Base-by-base conservation (phyloP, 73 alveolate genomes). In the Tetrahymena borealis region DNA sequence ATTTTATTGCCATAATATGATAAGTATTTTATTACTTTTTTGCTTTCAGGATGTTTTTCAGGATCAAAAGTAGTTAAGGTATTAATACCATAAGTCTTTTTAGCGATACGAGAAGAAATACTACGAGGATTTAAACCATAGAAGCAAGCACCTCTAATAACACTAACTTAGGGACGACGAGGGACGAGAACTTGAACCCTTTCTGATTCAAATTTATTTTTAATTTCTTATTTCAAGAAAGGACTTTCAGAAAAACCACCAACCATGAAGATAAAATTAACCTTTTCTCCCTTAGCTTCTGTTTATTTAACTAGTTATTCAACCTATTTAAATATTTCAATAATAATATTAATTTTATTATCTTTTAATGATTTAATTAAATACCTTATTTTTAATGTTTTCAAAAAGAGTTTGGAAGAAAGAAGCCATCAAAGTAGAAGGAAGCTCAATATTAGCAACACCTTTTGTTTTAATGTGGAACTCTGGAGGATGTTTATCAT, bases 191-290 rank as follows among this genome's bases (percentile, higher is more conserved):
- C 98, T 24, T 98, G 95, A 94, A 98, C 95, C 77, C 96, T 96
- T 36, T 97, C 98, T 90, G 91, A 97, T 95, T 98, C 99, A 91
- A 98, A 98, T 60, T 91, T 92, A 94, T 98, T 98, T 90, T 98
- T 98, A 32, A 98, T 98, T 93, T 98, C 99, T 79, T 97, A 90
- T 95, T 98, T 98, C 38, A 98, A 97, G 95, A 92, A 98, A 3
- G 99, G 99, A 85, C 98, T 94, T 94, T 98, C 99, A 77, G 99
- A 96, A 91, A 98, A 98, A 28, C 99, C 99, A 78, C 99, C 99
- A 11, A 98, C 99, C 99, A 98, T 98, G 96, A 98, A 98, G 38
- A 98, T 96, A 96, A 97, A 98, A 93, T 96, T 96, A 77, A 98
- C 98, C 90, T 97, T 96, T 15, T 98, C 99, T 33, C 94, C 96